Percentiles rank a stretch among this genome's conserved stretches.
Conservation (phyloP, 2,329 filamentous ascomycete genomes). For the Peltaster fructicola region DNA sequence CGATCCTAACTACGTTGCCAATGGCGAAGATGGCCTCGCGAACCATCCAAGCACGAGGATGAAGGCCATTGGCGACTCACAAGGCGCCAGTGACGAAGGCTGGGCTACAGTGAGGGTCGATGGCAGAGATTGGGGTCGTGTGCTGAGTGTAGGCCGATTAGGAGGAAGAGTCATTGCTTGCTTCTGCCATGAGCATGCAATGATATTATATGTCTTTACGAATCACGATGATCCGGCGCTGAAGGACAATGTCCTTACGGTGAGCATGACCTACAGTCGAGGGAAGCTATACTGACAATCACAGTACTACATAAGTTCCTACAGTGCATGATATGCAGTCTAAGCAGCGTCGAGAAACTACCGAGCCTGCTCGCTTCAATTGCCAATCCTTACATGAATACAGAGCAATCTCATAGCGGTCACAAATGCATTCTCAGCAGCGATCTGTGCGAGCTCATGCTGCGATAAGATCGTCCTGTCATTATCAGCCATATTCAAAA, state of each 20-base stretch:
- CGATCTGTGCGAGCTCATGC: no score
- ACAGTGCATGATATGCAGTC: no score
- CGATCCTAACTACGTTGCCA: constrained; percentile 55
- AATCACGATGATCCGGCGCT: constrained; percentile 50
- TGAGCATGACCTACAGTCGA: constrained; percentile 23
- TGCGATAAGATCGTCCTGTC: no score
- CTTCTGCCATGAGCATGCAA: constrained; percentile 60
- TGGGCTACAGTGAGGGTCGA: constrained; percentile 88
- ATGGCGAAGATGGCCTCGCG: constrained; percentile 46
- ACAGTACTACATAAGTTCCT: constrained; percentile 42
- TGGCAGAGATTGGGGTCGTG: constrained; percentile 81
- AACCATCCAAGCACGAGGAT: constrained; percentile 72
- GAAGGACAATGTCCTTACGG: constrained; percentile 60
- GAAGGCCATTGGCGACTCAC: constrained; percentile 36
- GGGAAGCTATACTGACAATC: constrained; percentile 8
- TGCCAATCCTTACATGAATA: no score
- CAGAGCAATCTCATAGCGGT: no score
- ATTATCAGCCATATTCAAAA: no score
- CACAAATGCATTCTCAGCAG: no score
- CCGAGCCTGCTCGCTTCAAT: no score
- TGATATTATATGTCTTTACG: constrained; percentile 72
- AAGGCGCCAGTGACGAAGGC: constrained; percentile 53
- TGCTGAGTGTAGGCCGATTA: constrained; percentile 79
- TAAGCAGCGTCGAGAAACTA: no score
- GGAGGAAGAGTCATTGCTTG: constrained; percentile 89